Percentiles rank a stretch among this genome's conserved stretches.
Evolutionary conservation across 164 flowering plant genomes (phyloP).

Genomic region (Stephania cephalantha): DNA sequence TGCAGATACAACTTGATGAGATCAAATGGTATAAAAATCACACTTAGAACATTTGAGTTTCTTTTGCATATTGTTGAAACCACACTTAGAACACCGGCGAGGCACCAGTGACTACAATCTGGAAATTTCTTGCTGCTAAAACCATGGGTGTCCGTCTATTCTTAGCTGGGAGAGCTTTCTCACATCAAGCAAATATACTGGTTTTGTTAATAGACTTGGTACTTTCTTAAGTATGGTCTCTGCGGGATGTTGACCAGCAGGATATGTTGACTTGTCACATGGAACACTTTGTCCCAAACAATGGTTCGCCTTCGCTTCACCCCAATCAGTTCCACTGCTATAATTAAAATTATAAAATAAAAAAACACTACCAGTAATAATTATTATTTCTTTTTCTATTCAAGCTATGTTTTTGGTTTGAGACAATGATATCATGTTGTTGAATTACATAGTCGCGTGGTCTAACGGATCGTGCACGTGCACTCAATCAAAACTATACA

Average conservation of each 20-base stretch:
- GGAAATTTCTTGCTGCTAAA: neutral
- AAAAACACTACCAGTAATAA: too few species aligned
- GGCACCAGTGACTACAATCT: constrained; percentile 69
- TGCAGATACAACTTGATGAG: too few species aligned
- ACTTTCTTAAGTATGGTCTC: constrained; percentile 20
- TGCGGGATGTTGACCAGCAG: constrained; percentile 25
- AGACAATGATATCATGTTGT: too few species aligned
- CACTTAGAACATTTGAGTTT: too few species aligned
- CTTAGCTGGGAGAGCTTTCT: constrained; percentile 33
- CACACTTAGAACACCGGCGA: constrained; percentile 49
- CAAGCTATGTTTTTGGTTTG: too few species aligned
- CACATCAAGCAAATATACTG: constrained; percentile 29
- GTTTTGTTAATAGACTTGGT: constrained; percentile 19
- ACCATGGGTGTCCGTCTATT: constrained; percentile 37
- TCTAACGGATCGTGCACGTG: too few species aligned
- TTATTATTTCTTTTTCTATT: too few species aligned
- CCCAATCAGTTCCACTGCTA: constrained; percentile 30
- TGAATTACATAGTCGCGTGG: too few species aligned
- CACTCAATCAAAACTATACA: too few species aligned
- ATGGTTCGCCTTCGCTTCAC: constrained; percentile 9
- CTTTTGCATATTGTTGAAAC: too few species aligned
- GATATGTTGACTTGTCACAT: constrained; percentile 21
- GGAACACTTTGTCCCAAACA: constrained; percentile 27
- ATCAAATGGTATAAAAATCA: too few species aligned
- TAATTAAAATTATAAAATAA: neutral